Evolutionary conservation across 495 filamentous ascomycete species (phyloP).

Genomic region (Aspergillus incahuasiensis): DNA sequence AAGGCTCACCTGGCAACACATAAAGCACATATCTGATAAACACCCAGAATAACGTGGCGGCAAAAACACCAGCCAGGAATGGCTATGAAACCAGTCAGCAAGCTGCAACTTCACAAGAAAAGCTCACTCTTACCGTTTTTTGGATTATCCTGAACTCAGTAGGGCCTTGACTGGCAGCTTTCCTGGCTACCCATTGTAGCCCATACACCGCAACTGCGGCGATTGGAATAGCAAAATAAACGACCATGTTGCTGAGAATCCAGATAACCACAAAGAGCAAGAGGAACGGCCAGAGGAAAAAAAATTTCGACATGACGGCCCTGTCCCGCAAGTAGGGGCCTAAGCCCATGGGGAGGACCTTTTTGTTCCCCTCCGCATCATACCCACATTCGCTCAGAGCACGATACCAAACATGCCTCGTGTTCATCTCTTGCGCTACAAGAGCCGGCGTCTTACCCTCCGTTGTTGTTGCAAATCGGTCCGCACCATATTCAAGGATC

Average conservation of each 20-base stretch:
- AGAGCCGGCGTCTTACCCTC: slow-evolving; percentile 83
- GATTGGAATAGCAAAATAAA: slow-evolving; percentile 71
- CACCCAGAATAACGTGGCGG: slow-evolving; percentile 79
- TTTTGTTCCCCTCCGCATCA: slow-evolving; percentile 68
- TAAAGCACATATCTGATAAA: slow-evolving; percentile 67
- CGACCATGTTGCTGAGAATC: slow-evolving; percentile 66
- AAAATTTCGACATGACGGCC: slow-evolving; percentile 75
- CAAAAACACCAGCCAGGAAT: slow-evolving; percentile 90
- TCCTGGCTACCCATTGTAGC: slow-evolving; percentile 74
- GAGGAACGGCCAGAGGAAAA: slow-evolving; percentile 84
- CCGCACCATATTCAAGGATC: slow-evolving; percentile 87
- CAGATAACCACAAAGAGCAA: slow-evolving; percentile 64
- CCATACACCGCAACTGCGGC: slow-evolving; percentile 59
- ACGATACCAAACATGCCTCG: slow-evolving; percentile 71
- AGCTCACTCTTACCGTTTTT: slow-evolving; percentile 61
- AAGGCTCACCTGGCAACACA: slow-evolving; percentile 62
- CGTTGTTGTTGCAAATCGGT: slow-evolving; percentile 79
- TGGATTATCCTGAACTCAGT: slow-evolving; percentile 82
- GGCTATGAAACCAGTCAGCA: slow-evolving; percentile 52
- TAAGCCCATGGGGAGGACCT: slow-evolving; percentile 48
- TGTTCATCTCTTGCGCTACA: slow-evolving; percentile 87
- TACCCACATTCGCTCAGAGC: slow-evolving; percentile 84
- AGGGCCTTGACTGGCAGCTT: slow-evolving; percentile 73
- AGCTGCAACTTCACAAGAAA: neutral
- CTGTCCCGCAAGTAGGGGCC: slow-evolving; percentile 64